Base-by-base conservation (phyloP, 1,139 yeast species). In the Entelexis paramagnoliae region DNA sequence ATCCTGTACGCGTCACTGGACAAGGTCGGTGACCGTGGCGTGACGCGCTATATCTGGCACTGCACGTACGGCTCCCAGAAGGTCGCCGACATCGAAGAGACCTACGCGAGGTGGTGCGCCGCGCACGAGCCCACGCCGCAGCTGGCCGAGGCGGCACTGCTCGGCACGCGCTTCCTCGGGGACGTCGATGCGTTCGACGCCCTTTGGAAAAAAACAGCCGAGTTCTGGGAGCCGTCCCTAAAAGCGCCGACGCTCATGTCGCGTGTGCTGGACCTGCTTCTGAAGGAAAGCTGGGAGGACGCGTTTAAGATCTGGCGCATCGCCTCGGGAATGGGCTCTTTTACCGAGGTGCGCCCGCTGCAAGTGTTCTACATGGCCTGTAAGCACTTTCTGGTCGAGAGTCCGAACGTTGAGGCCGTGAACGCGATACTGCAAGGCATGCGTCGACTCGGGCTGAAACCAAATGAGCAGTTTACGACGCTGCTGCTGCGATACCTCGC, bases 81-180 rank as follows among this genome's bases (percentile, higher is more conserved):
- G 28, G 39, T 57, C 8, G 35, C 28, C 11, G 52, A 50, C 16
- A 39, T 59, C 6, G 50, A 49, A 3, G 56, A 56, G 11, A 51
- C 52, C 3, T 46, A 50, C 47, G 11, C 40, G 2, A 32, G 51
- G 33, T 20, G 38, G 17, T 33, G 43, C 28, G 22, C 34, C 5
- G 9, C 32, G 19, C 2, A 16, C n/a, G 35, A 14, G 30, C 28
- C 40, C 3, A 26, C 46, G 3, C 40, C 55, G 16, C 36, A 32
- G 11, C 24, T 57, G 10, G 55, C 49, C 1, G 53, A 54, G 3
- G 28, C 41, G 1, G 57, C 58, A 16, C 51, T 59, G n/a, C 39
- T 51, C 2, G 59, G 58, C 4, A 46, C 56, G 36, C 47, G 52
- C 8, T 51, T 50, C 7, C 49, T 59, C 9, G 49, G 42, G 16